phyloP scores from a whole-genome alignment of 352 stramenopile genomes.

The Phytophthora agathidicida region DNA sequence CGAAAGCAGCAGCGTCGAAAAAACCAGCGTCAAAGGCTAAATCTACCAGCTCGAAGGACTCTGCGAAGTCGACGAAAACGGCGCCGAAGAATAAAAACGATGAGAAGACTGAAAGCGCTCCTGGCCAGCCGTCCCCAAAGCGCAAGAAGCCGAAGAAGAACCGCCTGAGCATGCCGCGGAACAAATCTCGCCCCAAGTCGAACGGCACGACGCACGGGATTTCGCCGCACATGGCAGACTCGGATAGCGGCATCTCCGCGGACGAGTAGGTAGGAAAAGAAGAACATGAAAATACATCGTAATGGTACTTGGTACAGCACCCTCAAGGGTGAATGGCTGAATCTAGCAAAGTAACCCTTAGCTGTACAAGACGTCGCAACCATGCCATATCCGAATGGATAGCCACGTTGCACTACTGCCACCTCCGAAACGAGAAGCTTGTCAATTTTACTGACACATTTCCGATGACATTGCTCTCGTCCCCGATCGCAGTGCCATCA shows the following conservation, averaged over 20 bases:
- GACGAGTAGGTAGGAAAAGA: constrained; percentile 33
- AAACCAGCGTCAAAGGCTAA: constrained; percentile 14
- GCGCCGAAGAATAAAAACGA: constrained; percentile 20
- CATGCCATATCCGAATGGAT: too few relatives aligned
- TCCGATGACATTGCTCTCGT: background rate
- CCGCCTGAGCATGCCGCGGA: constrained; percentile 34
- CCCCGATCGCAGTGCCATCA: constrained; percentile 7
- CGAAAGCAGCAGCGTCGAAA: constrained; percentile 17
- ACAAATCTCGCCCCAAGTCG: constrained; percentile 30
- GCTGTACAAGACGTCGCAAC: too few relatives aligned
- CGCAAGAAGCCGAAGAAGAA: constrained; percentile 40
- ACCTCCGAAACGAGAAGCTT: background rate
- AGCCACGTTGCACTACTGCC: background rate
- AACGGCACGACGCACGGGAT: constrained; percentile 31
- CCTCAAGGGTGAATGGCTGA: too few relatives aligned
- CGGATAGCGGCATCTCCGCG: constrained; percentile 39
- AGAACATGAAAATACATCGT: constrained; percentile 15
- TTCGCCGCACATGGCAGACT: constrained; percentile 48
- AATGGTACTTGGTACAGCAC: constrained; percentile 11
- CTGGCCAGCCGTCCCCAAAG: constrained; percentile 11
- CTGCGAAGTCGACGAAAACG: constrained; percentile 8
- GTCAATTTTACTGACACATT: background rate
- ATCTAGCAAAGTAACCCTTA: too few relatives aligned
- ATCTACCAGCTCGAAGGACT: constrained; percentile 18
- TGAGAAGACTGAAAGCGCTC: constrained; percentile 15